Evolutionary conservation across 345 rosid genomes (phyloP), one percentile per base, ranked within the genome.

Genomic region (Erucastrum elatum): DNA sequence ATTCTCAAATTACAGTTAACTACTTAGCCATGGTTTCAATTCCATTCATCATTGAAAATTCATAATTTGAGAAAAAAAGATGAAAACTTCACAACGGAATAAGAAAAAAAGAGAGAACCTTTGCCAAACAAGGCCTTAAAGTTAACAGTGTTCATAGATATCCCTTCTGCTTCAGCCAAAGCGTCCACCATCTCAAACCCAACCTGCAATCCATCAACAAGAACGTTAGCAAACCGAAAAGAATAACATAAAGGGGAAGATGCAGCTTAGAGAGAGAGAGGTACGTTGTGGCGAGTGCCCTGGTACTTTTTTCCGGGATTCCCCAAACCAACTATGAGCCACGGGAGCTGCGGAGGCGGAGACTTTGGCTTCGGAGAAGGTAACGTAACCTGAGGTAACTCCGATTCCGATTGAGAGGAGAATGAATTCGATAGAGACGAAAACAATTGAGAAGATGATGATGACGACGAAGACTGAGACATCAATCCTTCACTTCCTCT

Each of bases 171-270:
- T 44, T 89, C 90, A 75, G 98, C 96, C 51, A 95, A 72, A 66
- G 97, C 89, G 62, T 93, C 98, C 4, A 93, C 82, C 96, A 93
- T 87, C 88, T 86, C 89, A 80, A 93, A 95, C 6, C 99, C 99
- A 69, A 93, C 90, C 98, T 94, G 81, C 56, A 34, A n/a, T n/a
- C n/a, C n/a, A 74, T 63, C 37, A 26, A 66, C 12, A 60, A 11
- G 7, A 46, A 33, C 8, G 4, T 75, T 59, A 78, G 0, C 35
- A 1, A 71, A 4, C 66, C 34, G 3, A 53, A 49, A 70, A 21
- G 73, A 17, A 51, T 13, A 82, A 44, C 6, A 46, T 0, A 64
- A 58, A 70, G n/a, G 2, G 15, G 34, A 31, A 4, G 26, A 21
- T 21, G 8, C 1, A 69, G 17, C 21, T 12, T 7, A 65, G 12